Base-by-base conservation (phyloP, 73 alveolate species). In the Blepharisma japonicum region DNA sequence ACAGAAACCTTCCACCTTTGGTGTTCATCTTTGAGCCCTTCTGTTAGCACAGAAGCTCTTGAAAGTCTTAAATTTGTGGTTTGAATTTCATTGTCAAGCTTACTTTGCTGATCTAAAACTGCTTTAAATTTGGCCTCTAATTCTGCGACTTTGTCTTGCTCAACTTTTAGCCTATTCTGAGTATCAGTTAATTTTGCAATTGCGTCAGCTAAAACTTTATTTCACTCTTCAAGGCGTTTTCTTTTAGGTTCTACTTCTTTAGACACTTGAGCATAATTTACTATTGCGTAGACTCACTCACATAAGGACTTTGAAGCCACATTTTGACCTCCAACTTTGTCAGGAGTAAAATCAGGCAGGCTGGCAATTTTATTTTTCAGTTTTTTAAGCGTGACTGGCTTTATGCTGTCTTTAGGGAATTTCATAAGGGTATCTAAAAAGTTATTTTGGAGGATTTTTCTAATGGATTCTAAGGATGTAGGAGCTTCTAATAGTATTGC, bases 11-110 rank as follows among this genome's bases (percentile, higher is more conserved):
- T 76, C 96, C 96, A 89, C 39, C 97, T 86, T 4, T 83, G 68
- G 46, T 94, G 97, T 77, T 94, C 99, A 56, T 94, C 99, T 45
- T 88, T 87, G 47, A 96, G 94, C 55, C 92, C 91, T 6, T 83
- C 95, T 14, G 97, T 83, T 68, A 96, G 82, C 76, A 87, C 92
- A 74, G 89, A 97, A 5, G 99, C 99, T 72, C 99, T 82, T 55
- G 90, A 93, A 89, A 96, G 83, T 68, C 98, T 84, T 79, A 83
- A 87, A 78, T 93, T 94, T 55, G 97, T 95, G 74, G 93, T 84
- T 66, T 94, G 93, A 77, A 91, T 94, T 87, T 96, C 99, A 46
- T 84, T 88, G 61, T 89, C 98, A 55, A 96, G 88, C 53, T 90
- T 86, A 74, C 89, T 83, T 81, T 88, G 86, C 85, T 96, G 97